Percentiles rank a stretch among this genome's conserved stretches.
Evolutionary conservation across 176 grass and related monocot genomes (phyloP).

Genomic region (Bromus sterilis): DNA sequence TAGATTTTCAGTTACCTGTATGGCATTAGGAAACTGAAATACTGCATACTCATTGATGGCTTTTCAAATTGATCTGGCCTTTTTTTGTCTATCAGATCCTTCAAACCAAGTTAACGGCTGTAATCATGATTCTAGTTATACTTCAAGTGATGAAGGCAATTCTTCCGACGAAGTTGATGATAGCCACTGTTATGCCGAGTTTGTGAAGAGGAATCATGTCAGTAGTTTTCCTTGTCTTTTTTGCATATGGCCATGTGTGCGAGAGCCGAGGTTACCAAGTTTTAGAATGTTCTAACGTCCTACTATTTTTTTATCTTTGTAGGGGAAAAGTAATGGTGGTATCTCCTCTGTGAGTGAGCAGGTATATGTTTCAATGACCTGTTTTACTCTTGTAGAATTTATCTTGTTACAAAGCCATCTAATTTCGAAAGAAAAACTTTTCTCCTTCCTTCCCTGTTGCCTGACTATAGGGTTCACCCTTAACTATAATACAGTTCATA

Average conservation of each 20-base stretch:
- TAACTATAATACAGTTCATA: neutral
- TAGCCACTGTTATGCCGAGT: slow-evolving; percentile 12
- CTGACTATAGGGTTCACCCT: neutral
- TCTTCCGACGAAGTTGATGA: slow-evolving; percentile 39
- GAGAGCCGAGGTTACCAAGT: neutral
- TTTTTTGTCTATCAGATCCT: slow-evolving; percentile 51
- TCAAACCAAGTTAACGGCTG: slow-evolving; percentile 69
- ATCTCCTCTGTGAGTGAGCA: slow-evolving; percentile 34
- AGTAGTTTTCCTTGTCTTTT: neutral
- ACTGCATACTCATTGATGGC: neutral
- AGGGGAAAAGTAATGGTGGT: slow-evolving; percentile 56
- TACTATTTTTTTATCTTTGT: slow-evolving; percentile 1
- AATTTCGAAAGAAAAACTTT: neutral
- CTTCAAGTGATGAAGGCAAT: slow-evolving; percentile 45
- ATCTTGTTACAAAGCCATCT: neutral
- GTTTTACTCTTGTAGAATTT: neutral
- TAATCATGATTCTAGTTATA: slow-evolving; percentile 44
- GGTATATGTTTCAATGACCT: slow-evolving; percentile 11
- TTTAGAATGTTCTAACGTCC: slow-evolving; percentile 10
- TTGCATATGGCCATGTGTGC: neutral
- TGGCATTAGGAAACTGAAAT: slow-evolving; percentile 27
- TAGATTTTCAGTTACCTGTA: slow-evolving; percentile 45
- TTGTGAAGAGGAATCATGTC: slow-evolving; percentile 48
- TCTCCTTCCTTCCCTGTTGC: neutral
- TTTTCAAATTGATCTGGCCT: slow-evolving; percentile 29